Conservation (phyloP, 768 basidiomycete genomes). For the Naganishia vishniacii region DNA sequence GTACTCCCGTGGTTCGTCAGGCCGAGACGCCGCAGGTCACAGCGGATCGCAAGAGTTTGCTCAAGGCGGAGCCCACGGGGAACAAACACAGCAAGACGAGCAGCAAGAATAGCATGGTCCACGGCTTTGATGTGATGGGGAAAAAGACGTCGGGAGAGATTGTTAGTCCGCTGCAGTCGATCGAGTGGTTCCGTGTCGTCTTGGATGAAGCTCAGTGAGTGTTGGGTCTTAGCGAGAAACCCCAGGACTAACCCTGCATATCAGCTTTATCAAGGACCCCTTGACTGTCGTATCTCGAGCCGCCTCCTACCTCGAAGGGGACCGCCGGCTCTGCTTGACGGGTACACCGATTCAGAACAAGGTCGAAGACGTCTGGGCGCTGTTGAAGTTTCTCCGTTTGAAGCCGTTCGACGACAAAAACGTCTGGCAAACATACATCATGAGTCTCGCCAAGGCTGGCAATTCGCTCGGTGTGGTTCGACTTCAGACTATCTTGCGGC, state of each 20-base stretch:
- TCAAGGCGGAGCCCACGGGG: slow-evolving; percentile 36
- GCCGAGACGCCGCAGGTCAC: slow-evolving; percentile 35
- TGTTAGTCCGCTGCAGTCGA: slow-evolving; percentile 79
- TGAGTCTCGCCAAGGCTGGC: slow-evolving; percentile 84
- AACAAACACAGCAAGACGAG: slow-evolving; percentile 57
- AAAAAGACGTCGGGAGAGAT: slow-evolving; percentile 54
- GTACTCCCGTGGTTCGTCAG: slow-evolving; percentile 61
- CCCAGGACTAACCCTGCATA: neutral
- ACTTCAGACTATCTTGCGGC: slow-evolving; percentile 94
- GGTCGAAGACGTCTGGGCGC: slow-evolving; percentile 92
- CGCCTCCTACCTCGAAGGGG: slow-evolving; percentile 87
- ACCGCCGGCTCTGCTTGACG: slow-evolving; percentile 87
- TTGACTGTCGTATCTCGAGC: slow-evolving; percentile 89
- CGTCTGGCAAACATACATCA: slow-evolving; percentile 87
- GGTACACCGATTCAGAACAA: slow-evolving; percentile 99
- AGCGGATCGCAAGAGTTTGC: slow-evolving; percentile 41
- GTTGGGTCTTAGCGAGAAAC: neutral
- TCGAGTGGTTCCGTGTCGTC: slow-evolving; percentile 94
- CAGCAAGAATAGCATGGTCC: slow-evolving; percentile 55
- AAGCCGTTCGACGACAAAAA: slow-evolving; percentile 89
- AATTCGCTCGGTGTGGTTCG: slow-evolving; percentile 75
- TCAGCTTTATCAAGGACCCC: slow-evolving; percentile 92
- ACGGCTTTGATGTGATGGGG: slow-evolving; percentile 60
- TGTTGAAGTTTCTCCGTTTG: slow-evolving; percentile 90
- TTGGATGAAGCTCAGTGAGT: slow-evolving; percentile 92